Evolutionary conservation across 2,329 filamentous ascomycete species (phyloP), one percentile per base, ranked within the genome.

Genomic region (Penicillium sp.): DNA sequence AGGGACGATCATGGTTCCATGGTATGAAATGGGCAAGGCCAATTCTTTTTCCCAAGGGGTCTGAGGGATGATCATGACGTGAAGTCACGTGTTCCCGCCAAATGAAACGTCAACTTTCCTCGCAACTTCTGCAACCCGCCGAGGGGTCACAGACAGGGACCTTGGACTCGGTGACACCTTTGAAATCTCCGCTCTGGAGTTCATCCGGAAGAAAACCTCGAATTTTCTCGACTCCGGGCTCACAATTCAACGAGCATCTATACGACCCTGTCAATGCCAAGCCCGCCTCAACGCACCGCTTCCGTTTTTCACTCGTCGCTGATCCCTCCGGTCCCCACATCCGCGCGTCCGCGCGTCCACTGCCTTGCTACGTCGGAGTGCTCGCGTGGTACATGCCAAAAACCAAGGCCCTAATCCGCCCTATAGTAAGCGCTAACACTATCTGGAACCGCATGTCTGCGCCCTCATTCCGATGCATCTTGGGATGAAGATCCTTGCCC

Each of bases 1-100:
- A 55, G 47, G 53, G 56, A 55, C 54, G 58, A 60, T 58, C 51
- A 57, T 55, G 55, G 57, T 62, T 63, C 62, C 61, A 59, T 61
- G 59, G 61, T 50, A 50, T 44, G 21, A 44, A 56, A 40, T 46
- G 43, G 54, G 24, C 49, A 56, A 40, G 55, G 42, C 49, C 44
- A 45, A 49, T 52, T 49, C 44, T 48, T 43, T 24, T 27, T 32
- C 38, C 45, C 47, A 55, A 50, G 53, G 60, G 61, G 53, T 10
- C 47, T 29, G 34, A 54, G 39, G 40, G 43, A 44, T 21, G 46
- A 44, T 44, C 52, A 54, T 60, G 55, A 60, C 60, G 60, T 57
- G 21, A 36, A 10, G 27, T 55, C 51, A 43, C 51, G 48, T 57
- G 44, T 1, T 1, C 6, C 51, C 36, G 24, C 22, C 40, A 8